Base-by-base conservation (phyloP, 2,329 filamentous ascomycete genomes). In the Corynespora cassiicola region DNA sequence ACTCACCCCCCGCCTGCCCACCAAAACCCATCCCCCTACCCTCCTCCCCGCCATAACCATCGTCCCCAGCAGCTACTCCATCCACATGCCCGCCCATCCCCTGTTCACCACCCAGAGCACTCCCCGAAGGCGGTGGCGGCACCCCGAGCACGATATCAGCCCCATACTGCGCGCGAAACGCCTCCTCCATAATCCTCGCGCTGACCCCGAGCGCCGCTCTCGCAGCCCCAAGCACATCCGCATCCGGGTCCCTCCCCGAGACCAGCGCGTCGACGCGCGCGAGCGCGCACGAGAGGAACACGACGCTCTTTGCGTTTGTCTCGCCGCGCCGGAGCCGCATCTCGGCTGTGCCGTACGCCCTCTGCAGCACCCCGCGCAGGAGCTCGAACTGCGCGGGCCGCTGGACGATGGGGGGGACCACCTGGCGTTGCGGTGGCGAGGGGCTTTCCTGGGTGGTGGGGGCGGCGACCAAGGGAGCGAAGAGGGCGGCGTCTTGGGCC, bases 261-360 rank as follows among this genome's bases (percentile, higher is more conserved):
- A 47, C 39, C 0, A 64, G 11, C 1, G 57, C 58, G 14, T 64
- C 53, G 38, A 64, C 50, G 18, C 56, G 52, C 1, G 58, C 56
- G 9, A 56, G 30, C 2, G 47, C 54, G 26, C 48, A 56, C 5
- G 27, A 29, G 4, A 55, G 18, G 31, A 56, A 60, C 6, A 55
- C 41, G 3, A 34, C 31, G 5, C 54, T 56, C 40, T 64, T 64
- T 4, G 45, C 46, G 23, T 61, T 62, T 8, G 50, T 53, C 11
- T 62, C 58, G 41, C 58, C 60, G n/a, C 49, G 48, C 7, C 39
- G 39, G 4, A 61, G 14, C 6, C 58, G 55, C 2, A 40, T 27
- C 6, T 45, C 22, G 9, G 47, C 32, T 10, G 19, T 54, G 6
- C 35, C 16, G 7, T 41, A 36, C 5, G 52, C 43, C 3, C 30